Percentiles rank a stretch among this genome's conserved stretches.
Evolutionary conservation across 1,284 basidiomycete genomes (phyloP).

Genomic region (Ustilago cynodontis): DNA sequence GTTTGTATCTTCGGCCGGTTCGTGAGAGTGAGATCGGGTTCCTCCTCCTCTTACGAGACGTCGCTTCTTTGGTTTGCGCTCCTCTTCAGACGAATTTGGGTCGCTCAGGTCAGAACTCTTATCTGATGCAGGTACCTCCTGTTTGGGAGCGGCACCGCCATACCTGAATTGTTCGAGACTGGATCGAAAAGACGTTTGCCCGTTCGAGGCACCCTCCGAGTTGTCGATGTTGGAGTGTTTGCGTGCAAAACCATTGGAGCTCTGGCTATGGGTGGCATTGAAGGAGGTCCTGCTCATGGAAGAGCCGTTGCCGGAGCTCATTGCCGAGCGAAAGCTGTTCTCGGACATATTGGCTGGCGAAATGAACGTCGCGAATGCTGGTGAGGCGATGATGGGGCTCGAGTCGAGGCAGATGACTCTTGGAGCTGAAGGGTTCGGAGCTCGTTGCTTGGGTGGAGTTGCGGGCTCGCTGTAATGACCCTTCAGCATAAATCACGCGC

Average conservation of each 20-base stretch:
- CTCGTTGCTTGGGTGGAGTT: constrained; percentile 30
- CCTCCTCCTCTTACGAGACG: constrained; percentile 37
- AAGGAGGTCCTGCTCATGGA: constrained; percentile 39
- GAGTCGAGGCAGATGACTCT: constrained; percentile 42
- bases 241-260: constrained; percentile 6
- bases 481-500: constrained; percentile 27
- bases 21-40: constrained; percentile 18
- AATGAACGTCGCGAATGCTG: neutral
- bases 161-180: constrained; percentile 48
- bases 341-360: constrained; percentile 18
- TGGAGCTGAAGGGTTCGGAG: constrained; percentile 14
- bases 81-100: constrained; percentile 27
- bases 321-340: constrained; percentile 39
- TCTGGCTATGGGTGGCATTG: constrained; percentile 10
- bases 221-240: constrained; percentile 12
- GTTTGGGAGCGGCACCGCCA: constrained; percentile 15
- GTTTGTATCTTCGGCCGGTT: constrained; percentile 11
- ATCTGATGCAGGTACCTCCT: constrained; percentile 22
- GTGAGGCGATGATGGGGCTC: constrained; percentile 33
- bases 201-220: neutral
- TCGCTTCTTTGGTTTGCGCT: constrained; percentile 45
- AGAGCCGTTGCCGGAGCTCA: constrained; percentile 29
- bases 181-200: constrained; percentile 21
- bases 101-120: constrained; percentile 47
- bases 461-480: constrained; percentile 36